Evolutionary conservation across 257 asterid genomes (phyloP), one percentile per base, ranked within the genome.

Genomic region (Nicotiana sylvestris): DNA sequence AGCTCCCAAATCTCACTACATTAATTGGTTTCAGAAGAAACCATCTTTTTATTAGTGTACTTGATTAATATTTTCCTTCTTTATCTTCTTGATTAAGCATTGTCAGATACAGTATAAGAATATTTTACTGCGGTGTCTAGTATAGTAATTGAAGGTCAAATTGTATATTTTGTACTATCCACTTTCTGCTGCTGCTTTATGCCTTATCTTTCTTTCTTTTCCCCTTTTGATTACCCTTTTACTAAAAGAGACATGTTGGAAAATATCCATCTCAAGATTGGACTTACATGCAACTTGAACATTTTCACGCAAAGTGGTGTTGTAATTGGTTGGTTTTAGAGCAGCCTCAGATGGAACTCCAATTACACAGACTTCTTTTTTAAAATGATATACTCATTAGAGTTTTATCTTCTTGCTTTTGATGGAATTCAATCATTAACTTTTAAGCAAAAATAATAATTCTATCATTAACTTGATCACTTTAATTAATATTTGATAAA

Each of bases 331-430:
- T 81, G 57, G 49, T 37, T 51, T 13, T 83, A 29, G 39, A 67
- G 81, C 72, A 29, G 1, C 74, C 76, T 83, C 64, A 69, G 80
- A 46, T 67, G 84, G 82, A 84, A 77, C 32, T 83, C 81, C 86
- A 76, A 11, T 72, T 72, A 18, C 18, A 10, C 3, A 39, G 10
- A 72, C 2, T 11, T 30, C 68, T 17, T 57, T 77, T 51, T 43
- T n/a, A 65, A 65, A 65, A 35, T 43, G 10, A 43, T 43, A 43
- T 8, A 43, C 11, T 43, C 49, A 7, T 39, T 39, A 39, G 15
- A 56, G 17, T 77, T 60, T 11, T 39, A 33, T 57, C 56, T 78
- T 78, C 29, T 57, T 78, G 69, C 67, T 57, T 78, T 30, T 32
- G 67, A 77, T 37, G 17, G 13, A 68, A 18, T 68, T 68, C 56